Conservation (phyloP, 495 filamentous ascomycete species). For the Wilcoxina mikolae region DNA sequence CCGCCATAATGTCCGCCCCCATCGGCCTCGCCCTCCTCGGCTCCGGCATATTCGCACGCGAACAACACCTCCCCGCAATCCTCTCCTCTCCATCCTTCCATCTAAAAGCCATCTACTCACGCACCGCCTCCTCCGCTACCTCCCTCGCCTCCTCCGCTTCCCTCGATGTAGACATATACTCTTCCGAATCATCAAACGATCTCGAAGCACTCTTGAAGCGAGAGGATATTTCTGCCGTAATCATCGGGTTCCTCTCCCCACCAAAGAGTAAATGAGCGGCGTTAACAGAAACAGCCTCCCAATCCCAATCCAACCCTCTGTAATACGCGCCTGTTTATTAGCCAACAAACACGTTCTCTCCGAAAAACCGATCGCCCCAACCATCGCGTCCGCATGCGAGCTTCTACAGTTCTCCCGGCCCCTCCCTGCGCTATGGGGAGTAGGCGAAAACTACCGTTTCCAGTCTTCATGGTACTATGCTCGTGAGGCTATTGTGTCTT, state of each 20-base stretch:
- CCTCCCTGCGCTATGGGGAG: constrained; percentile 38
- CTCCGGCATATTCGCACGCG: constrained; percentile 40
- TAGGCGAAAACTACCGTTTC: constrained; percentile 70
- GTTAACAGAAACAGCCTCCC: constrained; percentile 34
- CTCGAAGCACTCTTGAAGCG: constrained; percentile 50
- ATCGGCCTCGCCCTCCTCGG: constrained; percentile 63
- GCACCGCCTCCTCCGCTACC: constrained; percentile 37
- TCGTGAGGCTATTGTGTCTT: constrained; percentile 39
- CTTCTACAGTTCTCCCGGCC: constrained; percentile 32
- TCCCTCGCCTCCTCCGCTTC: constrained; percentile 27
- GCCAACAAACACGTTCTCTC: constrained; percentile 67
- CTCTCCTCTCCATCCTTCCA: constrained; percentile 32
- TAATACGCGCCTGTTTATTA: constrained; percentile 44
- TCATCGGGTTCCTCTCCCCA: constrained; percentile 43
- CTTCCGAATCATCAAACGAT: constrained; percentile 44
- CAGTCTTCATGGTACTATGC: constrained; percentile 42
- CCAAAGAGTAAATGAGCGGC: neutral
- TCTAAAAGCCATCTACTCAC: constrained; percentile 49
- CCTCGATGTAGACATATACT: constrained; percentile 39
- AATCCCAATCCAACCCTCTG: constrained; percentile 42
- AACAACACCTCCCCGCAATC: constrained; percentile 40
- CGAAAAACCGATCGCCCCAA: constrained; percentile 69
- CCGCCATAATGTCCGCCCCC: too few relatives aligned
- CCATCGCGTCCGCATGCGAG: constrained; percentile 45
- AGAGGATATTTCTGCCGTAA: constrained; percentile 50